A percentile compares a stretch with the other conserved stretches of the same genome.
Evolutionary conservation across 108 stramenopile genomes (phyloP).

Genomic region (Epithemia pelagica): DNA sequence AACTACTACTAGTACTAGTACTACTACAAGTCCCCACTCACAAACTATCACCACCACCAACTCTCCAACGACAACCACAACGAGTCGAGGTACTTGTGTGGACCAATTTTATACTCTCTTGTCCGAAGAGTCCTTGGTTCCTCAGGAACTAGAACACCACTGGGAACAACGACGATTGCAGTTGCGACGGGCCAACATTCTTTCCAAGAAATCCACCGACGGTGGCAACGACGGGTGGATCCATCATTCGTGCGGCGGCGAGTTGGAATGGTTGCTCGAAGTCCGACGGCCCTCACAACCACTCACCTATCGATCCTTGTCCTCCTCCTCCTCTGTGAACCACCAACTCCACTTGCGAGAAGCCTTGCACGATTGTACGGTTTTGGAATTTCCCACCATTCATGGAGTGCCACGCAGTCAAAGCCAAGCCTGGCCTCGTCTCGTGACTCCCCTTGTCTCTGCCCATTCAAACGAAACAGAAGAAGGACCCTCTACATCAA

Average conservation of each 20-base stretch:
- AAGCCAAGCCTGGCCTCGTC: background rate
- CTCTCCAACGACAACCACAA: background rate
- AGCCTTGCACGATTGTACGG: conserved; percentile 3
- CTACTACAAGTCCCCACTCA: background rate
- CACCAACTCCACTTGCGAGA: background rate
- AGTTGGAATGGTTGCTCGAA: background rate
- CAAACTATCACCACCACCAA: background rate
- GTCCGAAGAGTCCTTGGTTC: background rate
- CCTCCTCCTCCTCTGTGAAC: background rate
- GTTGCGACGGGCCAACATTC: no score
- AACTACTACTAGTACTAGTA: background rate
- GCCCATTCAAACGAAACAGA: background rate
- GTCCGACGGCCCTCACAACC: background rate
- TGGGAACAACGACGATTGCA: background rate
- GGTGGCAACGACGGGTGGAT: background rate
- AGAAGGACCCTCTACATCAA: no score
- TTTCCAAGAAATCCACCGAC: background rate
- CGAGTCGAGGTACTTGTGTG: background rate
- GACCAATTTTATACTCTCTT: background rate
- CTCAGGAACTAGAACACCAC: background rate
- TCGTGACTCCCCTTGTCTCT: background rate
- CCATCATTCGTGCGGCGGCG: background rate
- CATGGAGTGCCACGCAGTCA: background rate
- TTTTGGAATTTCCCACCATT: conserved; percentile 10
- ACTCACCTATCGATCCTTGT: background rate